Evolutionary conservation across 768 basidiomycete species (phyloP), one percentile per base, ranked within the genome.

Genomic region (Trametopsis cervina): DNA sequence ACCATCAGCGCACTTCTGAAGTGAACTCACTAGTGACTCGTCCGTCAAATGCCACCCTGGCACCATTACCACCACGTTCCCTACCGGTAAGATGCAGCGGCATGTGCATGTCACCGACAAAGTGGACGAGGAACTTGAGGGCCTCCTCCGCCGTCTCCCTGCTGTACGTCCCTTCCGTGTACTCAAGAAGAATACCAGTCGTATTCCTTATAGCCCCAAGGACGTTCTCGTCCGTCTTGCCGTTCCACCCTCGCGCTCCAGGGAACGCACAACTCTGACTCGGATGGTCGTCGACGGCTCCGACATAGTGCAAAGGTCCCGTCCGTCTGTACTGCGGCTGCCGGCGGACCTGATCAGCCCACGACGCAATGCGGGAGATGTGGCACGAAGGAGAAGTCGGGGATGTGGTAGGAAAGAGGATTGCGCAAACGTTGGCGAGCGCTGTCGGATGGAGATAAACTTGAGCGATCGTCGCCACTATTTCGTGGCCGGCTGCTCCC

Each of bases 401-500:
- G 1, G 48, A 38, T 35, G 43, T 3, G 7, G 47, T 42, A 50
- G 68, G 65, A 53, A 82, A 73, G 54, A 96, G 81, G 57, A 97
- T 82, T 23, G 69, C 64, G 54, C 85, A 89, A 46, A 96, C 67
- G 25, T 72, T 74, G 2, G 78, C 73, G 35, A 84, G 71, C 4
- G 85, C 82, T 2, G 68, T 69, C 0, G 89, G 88, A 62, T 89
- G 78, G 2, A 97, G 76, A 62, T 96, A 81, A 50, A 94, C 89
- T 62, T 97, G 87, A 1, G 95, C 95, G 48, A 98, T 87, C 3
- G 93, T 95, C 1, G 93, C 94, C 4, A 91, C 80, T 25, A 96
- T 83, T 69, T 96, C 88, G 57, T 97, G 94, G 3, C 94, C 91
- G 12, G 69, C 73, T 9, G 60, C 62, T 20, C 73, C 72, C 72